phyloP scores from a whole-genome alignment of 1,284 basidiomycete species.

The Boletus hoseneyae region DNA sequence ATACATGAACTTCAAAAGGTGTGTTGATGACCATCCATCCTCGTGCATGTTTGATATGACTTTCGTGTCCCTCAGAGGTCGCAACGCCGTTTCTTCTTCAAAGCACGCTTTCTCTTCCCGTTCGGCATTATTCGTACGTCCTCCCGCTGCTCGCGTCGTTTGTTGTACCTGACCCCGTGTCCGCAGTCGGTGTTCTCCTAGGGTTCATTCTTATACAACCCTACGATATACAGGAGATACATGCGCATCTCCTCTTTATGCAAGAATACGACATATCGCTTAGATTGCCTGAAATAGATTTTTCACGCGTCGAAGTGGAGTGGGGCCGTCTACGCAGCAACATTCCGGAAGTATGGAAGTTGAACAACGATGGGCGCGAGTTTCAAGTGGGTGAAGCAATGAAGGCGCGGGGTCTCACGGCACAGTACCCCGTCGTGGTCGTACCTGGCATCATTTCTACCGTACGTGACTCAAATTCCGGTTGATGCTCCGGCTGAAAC shows the following conservation, averaged over 20 bases:
- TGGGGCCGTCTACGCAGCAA: slow-evolving; percentile 62
- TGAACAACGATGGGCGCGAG: slow-evolving; percentile 79
- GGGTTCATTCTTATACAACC: slow-evolving; percentile 62
- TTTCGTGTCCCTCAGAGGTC: slow-evolving; percentile 9
- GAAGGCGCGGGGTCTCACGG: slow-evolving; percentile 61
- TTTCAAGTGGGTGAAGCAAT: slow-evolving; percentile 81
- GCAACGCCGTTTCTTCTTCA: slow-evolving; percentile 27
- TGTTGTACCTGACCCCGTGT: slow-evolving; percentile 3
- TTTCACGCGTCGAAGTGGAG: slow-evolving; percentile 63
- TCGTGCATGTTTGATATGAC: background rate
- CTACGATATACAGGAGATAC: slow-evolving; percentile 55
- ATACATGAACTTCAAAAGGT: slow-evolving; percentile 23
- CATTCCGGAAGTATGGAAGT: slow-evolving; percentile 75
- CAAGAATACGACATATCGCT: slow-evolving; percentile 57
- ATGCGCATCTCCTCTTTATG: slow-evolving; percentile 48
- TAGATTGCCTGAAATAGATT: slow-evolving; percentile 57
- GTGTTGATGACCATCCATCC: background rate
- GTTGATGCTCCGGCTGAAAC: background rate
- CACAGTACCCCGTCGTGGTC: slow-evolving; percentile 76
- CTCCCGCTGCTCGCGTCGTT: background rate
- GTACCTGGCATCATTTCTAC: slow-evolving; percentile 81
- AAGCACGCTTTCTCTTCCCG: slow-evolving; percentile 45
- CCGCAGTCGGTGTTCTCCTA: slow-evolving; percentile 59
- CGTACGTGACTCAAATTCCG: slow-evolving; percentile 36
- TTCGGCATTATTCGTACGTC: slow-evolving; percentile 45